Evolutionary conservation across 495 filamentous ascomycete genomes (phyloP).

Genomic region (Neurospora tetrasperma): DNA sequence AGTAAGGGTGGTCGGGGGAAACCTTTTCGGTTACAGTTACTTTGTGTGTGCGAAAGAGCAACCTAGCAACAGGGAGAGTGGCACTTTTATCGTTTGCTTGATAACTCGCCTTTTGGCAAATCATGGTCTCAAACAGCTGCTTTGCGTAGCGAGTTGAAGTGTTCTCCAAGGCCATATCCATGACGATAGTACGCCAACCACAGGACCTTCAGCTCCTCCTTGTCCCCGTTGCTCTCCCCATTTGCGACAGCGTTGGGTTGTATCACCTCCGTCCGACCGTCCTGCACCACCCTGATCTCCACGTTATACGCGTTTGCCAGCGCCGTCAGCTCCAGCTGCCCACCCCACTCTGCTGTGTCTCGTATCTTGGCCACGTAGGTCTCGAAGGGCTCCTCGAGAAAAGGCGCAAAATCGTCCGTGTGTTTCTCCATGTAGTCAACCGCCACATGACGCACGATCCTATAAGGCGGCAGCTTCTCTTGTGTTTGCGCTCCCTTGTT

Average conservation of each 20-base stretch:
- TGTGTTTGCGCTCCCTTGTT: conserved; percentile 9
- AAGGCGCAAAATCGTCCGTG: conserved; percentile 44
- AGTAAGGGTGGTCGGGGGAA: background rate
- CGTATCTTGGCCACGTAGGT: conserved; percentile 66
- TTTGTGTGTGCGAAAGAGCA: background rate
- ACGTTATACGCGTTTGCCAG: conserved; percentile 75
- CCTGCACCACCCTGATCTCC: conserved; percentile 78
- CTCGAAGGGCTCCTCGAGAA: conserved; percentile 73
- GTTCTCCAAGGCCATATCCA: conserved; percentile 85
- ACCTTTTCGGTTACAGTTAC: background rate
- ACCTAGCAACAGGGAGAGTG: background rate
- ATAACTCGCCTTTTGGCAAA: background rate
- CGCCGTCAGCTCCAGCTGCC: conserved; percentile 79
- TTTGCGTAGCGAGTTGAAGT: conserved; percentile 82
- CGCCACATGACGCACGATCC: conserved; percentile 42
- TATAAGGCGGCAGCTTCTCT: conserved; percentile 34
- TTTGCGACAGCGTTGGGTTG: conserved; percentile 33
- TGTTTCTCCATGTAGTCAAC: conserved; percentile 46
- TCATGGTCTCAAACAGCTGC: conserved; percentile 15
- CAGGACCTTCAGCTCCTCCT: conserved; percentile 35
- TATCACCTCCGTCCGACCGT: conserved; percentile 69
- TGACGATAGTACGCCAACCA: conserved; percentile 96
- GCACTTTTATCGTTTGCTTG: background rate
- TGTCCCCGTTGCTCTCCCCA: conserved; percentile 8
- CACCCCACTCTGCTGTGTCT: conserved; percentile 94